A percentile compares a stretch with the other conserved stretches of the same genome.
phyloP scores from a whole-genome alignment of 2,329 filamentous ascomycete genomes.

The Trichophyton equinum region DNA sequence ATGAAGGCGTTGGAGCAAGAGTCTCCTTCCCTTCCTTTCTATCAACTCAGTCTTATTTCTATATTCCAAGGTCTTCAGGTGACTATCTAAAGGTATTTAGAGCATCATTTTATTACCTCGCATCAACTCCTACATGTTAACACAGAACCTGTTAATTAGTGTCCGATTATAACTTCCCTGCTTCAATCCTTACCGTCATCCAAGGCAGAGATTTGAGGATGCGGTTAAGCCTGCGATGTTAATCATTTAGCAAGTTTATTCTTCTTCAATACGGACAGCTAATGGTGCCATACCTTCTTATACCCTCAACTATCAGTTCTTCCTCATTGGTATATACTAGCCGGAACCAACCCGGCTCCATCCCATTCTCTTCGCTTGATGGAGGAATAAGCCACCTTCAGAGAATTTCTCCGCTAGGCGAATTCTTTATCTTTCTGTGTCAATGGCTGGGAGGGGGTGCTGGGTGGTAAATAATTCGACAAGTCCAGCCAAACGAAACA shows the following conservation, averaged over 20 bases:
- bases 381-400: conserved; percentile 40
- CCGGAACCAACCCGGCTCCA: conserved; percentile 41
- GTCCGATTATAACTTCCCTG: background rate
- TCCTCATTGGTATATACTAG: conserved; percentile 38
- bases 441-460: conserved; percentile 13
- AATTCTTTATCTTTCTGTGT: conserved; percentile 30
- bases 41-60: background rate
- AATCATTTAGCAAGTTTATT: background rate
- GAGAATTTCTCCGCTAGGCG: conserved; percentile 34
- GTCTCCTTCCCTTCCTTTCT: background rate
- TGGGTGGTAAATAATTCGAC: conserved; percentile 29
- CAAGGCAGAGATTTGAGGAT: background rate
- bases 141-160: background rate
- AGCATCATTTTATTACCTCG: background rate
- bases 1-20: background rate
- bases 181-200: background rate
- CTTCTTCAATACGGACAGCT: no score
- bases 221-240: background rate
- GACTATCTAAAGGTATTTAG: no score
- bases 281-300: conserved; percentile 18
- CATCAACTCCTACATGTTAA: background rate
- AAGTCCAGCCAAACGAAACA: conserved; percentile 48
- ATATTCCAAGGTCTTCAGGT: no score
- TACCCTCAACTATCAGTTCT: conserved; percentile 25
- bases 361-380: conserved; percentile 35